Base-by-base conservation (phyloP, 179 eudicot genomes). In the Spinacia oleracea region DNA sequence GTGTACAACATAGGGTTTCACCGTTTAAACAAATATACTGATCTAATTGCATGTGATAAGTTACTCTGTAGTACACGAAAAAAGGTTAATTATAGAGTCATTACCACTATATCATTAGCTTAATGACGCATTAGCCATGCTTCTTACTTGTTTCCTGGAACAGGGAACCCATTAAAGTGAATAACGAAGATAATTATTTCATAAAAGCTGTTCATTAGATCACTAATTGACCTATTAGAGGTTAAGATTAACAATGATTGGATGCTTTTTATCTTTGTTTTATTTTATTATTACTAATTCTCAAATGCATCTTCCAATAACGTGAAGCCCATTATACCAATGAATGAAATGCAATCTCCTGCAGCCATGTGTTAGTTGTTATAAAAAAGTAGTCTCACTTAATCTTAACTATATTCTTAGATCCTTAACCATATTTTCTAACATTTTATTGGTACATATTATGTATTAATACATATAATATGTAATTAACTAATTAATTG, bases 211-310 rank as follows among this genome's bases (percentile, higher is more conserved):
- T 43, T 70, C 0, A 77, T 78, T 42, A 78, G 81, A 77, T 69
- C 81, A 58, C 81, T 78, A 70, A 78, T 78, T 78, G 60, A 45
- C 81, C 81, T 42, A 58, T 78, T 29, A 78, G 53, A 51, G 59
- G 67, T 23, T 31, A 34, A 70, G 76, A 31, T 58, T n/a, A 32
- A 78, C 81, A 71, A 70, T 78, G 81, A 78, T 78, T 78, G 81
- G 81, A 18, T 46, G 25, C 81, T 43, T 70, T 78, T 70, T 78
- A 68, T 56, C 68, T 58, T 59, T 21, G 4, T 70, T 40, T 40
- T 55, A 4, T 77, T 14, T 43, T 0, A 56, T 42, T n/a, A n/a
- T n/a, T n/a, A 45, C 27, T 42, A 58, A 74, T 32, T 66, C 59
- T 51, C 32, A 43, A 68, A 51, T 77, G 18, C 53, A 56, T 78